Base-by-base conservation (phyloP, 1,139 yeast genomes). In the Pichia sp. region DNA sequence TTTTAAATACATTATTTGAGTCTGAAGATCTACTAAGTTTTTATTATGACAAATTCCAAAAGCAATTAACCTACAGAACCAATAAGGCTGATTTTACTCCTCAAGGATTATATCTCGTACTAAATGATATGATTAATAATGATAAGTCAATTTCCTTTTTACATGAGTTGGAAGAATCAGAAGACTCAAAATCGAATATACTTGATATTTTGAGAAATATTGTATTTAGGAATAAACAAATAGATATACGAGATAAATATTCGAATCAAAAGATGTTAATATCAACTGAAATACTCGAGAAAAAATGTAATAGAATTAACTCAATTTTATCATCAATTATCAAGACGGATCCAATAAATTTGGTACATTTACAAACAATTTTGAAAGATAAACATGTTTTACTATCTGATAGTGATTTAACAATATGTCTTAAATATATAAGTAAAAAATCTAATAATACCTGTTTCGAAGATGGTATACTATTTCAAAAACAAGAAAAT, bases 1-100 rank as follows among this genome's bases (percentile, higher is more conserved):
- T 68, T 4, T 58, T 74, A 15, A 39, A 50, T 8, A 58, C 61
- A 25, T 55, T 55, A 0, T 56, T 68, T 16, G 25, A 48, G 5
- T 42, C 58, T 23, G 46, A 49, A 3, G 50, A 63, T 34, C 42
- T 50, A 12, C 37, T 56, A 5, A 42, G 50, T 16, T 41, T 61
- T 32, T 53, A 55, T 25, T 53, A 58, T 24, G 51, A 53, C 24
- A 40, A 34, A 0, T 24, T 64, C 12, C 48, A 51, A 7, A 40
- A 46, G 1, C 44, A 45, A 18, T 44, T 62, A 3, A 46, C 47
- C 6, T 39, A 60, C 16, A 41, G 35, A 7, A 35, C 39, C 4
- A 29, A 32, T 15, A 40, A 56, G 8, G 43, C 42, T 22, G 49
- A 47, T 4, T 54, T 58, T 43, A 43, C 43, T 2, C 65, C 67